Base-by-base conservation (phyloP, 306 rosid species). In the Trichosanthes truncata region DNA sequence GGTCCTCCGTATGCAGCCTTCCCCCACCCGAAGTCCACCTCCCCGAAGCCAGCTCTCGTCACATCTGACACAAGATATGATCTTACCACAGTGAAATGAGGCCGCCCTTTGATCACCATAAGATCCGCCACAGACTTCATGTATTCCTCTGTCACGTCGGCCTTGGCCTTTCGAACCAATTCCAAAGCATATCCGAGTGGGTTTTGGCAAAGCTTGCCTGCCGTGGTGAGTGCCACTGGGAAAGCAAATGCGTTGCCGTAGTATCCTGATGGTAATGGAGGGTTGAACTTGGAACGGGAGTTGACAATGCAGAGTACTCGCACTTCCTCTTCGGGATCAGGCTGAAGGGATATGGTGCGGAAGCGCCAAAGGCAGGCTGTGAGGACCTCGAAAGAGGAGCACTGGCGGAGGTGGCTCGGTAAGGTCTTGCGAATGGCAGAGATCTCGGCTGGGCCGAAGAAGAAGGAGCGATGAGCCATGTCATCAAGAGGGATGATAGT, bases 1-100 rank as follows among this genome's bases (percentile, higher is more conserved):
- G 88, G 85, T 0, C 96, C 96, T 31, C 91, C 91, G 20, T 84
- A 91, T 0, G 38, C 78, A 0, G 96, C 66, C 45, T 80, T 78
- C 0, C 96, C 96, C 96, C 96, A 91, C 36, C 96, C 96, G 5
- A 87, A 83, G 48, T 92, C 89, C 31, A 90, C 88, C 0, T 86
- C 84, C 9, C 74, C 80, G 0, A 90, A 87, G 12, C 94, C 94
- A 0, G 82, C 87, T 3, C 84, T 87, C 0, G 87, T 87, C 82
- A 89, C 71, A 33, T 92, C 94, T 0, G 97, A 85, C 31, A 92
- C 89, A 2, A 86, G n/a, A 41, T 79, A 86, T 0, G 86, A 57
- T 23, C 90, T 72, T 3, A 87, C 90, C 26, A 82, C 84, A 0
- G 90, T 77, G 63, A 87, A 84, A 79, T 87, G 86, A 0, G 94